Conservation (phyloP, 139 green algal species). For the Chlamydomonas sphaeroides region DNA sequence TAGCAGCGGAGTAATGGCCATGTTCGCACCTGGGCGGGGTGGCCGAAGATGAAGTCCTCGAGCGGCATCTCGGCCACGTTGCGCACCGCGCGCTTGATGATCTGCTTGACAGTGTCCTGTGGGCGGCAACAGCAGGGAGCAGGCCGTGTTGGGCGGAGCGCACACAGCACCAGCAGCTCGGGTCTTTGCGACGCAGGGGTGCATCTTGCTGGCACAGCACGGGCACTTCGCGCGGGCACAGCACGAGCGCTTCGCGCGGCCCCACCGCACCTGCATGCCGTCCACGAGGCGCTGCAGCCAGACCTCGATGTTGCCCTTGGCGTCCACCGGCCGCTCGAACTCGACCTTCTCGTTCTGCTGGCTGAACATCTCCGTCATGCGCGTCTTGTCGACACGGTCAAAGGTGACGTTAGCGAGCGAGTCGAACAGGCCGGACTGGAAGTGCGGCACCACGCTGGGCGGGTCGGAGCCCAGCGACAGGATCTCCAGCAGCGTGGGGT, state of each 20-base stretch:
- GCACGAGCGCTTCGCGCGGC: too few relatives aligned
- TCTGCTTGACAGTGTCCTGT: conserved; percentile 82
- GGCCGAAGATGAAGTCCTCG: conserved; percentile 89
- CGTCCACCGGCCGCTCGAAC: conserved; percentile 74
- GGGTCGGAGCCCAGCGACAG: conserved; percentile 94
- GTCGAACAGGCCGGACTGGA: conserved; percentile 97
- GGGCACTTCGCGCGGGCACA: too few relatives aligned
- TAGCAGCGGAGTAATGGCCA: too few relatives aligned
- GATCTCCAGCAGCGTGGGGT: conserved; percentile 97
- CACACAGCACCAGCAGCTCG: too few relatives aligned
- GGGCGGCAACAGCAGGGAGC: too few relatives aligned
- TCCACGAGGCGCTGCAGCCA: conserved; percentile 96
- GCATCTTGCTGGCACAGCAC: too few relatives aligned
- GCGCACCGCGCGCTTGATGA: conserved; percentile 80
- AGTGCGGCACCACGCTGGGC: conserved; percentile 90
- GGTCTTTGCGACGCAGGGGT: too few relatives aligned
- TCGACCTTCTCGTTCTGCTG: conserved; percentile 83
- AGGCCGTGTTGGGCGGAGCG: too few relatives aligned
- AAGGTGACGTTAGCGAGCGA: conserved; percentile 90
- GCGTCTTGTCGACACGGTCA: conserved; percentile 87
- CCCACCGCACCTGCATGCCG: too few relatives aligned
- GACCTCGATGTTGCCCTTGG: conserved; percentile 92
- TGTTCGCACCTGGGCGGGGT: conserved; percentile 77
- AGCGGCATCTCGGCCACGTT: conserved; percentile 87
- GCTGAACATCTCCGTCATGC: conserved; percentile 92